Evolutionary conservation across 116 monocot genomes (phyloP).

Genomic region (Cymodocea nodosa): DNA sequence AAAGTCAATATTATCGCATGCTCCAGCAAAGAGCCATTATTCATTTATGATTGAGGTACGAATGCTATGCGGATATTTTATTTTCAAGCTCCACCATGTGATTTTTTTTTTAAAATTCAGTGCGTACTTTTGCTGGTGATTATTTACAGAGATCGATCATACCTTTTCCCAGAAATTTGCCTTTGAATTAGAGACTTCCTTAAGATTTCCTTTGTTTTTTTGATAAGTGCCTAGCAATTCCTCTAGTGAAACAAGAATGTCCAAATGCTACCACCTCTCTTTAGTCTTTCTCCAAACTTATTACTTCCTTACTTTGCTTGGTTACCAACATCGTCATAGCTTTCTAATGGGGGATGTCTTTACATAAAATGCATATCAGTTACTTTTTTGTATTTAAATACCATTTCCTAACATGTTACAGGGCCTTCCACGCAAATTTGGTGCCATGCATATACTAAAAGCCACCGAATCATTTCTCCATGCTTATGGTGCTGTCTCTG

Average conservation of each 20-base stretch:
- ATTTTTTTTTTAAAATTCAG: no score
- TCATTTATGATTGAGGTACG: slow-evolving; percentile 85
- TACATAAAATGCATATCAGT: not conserved
- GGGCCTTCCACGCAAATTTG: slow-evolving; percentile 57
- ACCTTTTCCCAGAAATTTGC: no score
- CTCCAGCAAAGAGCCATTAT: slow-evolving; percentile 25
- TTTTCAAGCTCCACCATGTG: not conserved
- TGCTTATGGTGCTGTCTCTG: slow-evolving; percentile 32
- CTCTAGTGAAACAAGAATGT: no score
- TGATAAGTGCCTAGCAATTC: no score
- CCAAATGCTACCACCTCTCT: no score
- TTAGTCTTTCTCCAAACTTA: no score
- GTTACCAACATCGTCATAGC: no score
- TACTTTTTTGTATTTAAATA: not conserved
- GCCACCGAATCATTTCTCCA: slow-evolving; percentile 64
- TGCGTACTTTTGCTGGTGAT: not conserved
- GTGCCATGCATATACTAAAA: slow-evolving; percentile 68
- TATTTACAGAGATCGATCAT: no score
- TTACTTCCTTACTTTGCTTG: no score
- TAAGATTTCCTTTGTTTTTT: no score
- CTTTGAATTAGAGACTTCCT: no score
- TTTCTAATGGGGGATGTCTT: no score
- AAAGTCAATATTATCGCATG: slow-evolving; percentile 22
- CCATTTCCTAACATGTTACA: slow-evolving; percentile 2
- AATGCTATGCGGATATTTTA: not conserved